phyloP scores from a whole-genome alignment of 2,329 filamentous ascomycete genomes.

The Neofusicoccum ribis region DNA sequence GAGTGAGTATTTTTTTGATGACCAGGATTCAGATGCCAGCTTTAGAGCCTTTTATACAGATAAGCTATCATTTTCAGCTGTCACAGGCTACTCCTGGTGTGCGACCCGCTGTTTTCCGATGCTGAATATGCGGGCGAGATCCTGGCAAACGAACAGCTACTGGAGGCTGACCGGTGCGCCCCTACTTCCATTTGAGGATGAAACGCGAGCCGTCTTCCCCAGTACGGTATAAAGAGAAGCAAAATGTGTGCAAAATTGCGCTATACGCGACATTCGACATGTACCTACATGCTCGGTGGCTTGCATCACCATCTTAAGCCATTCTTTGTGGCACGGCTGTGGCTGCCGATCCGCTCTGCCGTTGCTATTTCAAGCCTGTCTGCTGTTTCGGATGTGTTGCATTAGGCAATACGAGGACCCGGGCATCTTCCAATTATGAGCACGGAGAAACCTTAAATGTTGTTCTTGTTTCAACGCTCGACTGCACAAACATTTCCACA shows the following conservation, averaged over 20 bases:
- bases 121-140: not conserved
- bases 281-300: not conserved
- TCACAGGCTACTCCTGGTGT: not conserved
- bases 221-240: not conserved
- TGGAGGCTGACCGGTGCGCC: not conserved
- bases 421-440: not conserved
- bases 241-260: not conserved
- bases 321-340: not conserved
- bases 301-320: not conserved
- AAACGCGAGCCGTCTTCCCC: not conserved
- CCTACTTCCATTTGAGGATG: not conserved
- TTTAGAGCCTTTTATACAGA: not conserved
- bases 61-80: not conserved
- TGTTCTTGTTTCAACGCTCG: too few species aligned
- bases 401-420: not conserved
- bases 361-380: constrained; percentile 25
- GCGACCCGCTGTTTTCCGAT: not conserved
- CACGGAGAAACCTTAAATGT: not conserved
- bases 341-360: not conserved
- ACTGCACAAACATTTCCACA: too few species aligned
- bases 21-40: not conserved
- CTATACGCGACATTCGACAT: not conserved
- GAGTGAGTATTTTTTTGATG: not conserved
- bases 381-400: not conserved
- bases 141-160: not conserved